These are phyloP conservation scores for Myxozyma kluyveri DNA, from an alignment of 805 yeast genomes.

Conservation along the genomic window DNA sequence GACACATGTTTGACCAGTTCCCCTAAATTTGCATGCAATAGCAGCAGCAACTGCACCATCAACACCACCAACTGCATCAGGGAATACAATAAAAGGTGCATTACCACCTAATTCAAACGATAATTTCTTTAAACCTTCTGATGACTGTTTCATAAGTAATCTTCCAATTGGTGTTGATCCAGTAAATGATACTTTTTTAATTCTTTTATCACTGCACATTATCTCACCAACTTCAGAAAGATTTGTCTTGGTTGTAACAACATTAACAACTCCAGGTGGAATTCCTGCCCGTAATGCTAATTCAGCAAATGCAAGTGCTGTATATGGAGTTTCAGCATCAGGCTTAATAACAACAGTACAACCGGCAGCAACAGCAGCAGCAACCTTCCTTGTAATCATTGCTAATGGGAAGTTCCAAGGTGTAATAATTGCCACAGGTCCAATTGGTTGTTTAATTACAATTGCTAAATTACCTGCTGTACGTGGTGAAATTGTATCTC, in stretches of 20 bases:
- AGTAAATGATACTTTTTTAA: conserved; percentile 70
- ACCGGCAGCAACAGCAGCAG: conserved; percentile 77
- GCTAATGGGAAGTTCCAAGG: conserved; percentile 87
- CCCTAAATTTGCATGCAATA: conserved; percentile 65
- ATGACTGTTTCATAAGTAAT: conserved; percentile 58
- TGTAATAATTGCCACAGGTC: conserved; percentile 73
- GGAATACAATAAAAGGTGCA: conserved; percentile 73
- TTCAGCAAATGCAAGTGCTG: conserved; percentile 65
- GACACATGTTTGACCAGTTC: conserved; percentile 78
- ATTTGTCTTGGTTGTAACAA: conserved; percentile 47
- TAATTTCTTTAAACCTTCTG: conserved; percentile 62
- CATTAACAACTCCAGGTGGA: conserved; percentile 66
- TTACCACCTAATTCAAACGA: conserved; percentile 79
- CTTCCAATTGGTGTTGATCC: conserved; percentile 77
- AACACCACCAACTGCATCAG: conserved; percentile 69
- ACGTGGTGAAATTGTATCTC: conserved; percentile 52
- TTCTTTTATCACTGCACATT: conserved; percentile 53
- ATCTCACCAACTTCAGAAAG: conserved; percentile 46
- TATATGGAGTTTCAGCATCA: conserved; percentile 70
- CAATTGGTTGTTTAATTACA: conserved; percentile 70
- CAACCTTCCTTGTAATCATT: conserved; percentile 43
- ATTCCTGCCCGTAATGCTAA: conserved; percentile 66
- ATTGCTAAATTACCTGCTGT: conserved; percentile 45
- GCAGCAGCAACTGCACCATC: conserved; percentile 61
- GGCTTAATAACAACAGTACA: conserved; percentile 77